Base-by-base conservation (phyloP, 129 eudicot genomes). In the Pulicaria dysenterica region DNA sequence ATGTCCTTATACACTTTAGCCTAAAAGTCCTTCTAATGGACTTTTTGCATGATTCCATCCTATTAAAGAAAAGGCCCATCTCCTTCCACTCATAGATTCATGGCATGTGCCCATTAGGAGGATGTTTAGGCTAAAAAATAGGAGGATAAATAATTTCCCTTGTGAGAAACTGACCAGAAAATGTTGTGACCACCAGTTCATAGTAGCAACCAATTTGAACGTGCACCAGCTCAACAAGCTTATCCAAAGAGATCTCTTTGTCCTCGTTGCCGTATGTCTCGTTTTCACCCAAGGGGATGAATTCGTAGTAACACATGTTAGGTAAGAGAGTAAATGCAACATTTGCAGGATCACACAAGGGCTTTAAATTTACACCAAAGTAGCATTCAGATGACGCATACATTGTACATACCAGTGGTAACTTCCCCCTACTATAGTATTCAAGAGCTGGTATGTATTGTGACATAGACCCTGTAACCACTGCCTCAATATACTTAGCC, bases 391-490 rank as follows among this genome's bases (percentile, higher is more conserved):
- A 88, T 1, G 95, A 82, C 14, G 97, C 97, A 77, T 91, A 91
- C 95, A 91, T 91, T 15, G 97, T 73, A 19, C 97, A 84, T 7
- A 92, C 89, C 56, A 92, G 46, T 3, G 97, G 97, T 45, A 92
- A 80, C 72, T 84, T 84, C 72, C 81, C 89, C 11, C 85, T 83
- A 70, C 91, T 88, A 57, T 88, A 92, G 66, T 86, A 83, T 73
- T 82, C 85, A 44, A 92, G 83, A 24, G 96, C 75, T 14, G 96
- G 94, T 64, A 92, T 84, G 16, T 92, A 92, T 63, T 92, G 98
- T 16, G 96, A 83, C 96, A 89, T 92, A 14, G 98, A 84, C 44
- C 97, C 96, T 4, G 97, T 91, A 46, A 91, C 93, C 53, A 88
- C 91, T 12, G 96, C 97, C 73, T 91, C 93, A 15, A 91, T 81